These are phyloP conservation scores for Oxytropis ochrocephala DNA, from an alignment of 306 rosid species.

Conservation along the genomic window DNA sequence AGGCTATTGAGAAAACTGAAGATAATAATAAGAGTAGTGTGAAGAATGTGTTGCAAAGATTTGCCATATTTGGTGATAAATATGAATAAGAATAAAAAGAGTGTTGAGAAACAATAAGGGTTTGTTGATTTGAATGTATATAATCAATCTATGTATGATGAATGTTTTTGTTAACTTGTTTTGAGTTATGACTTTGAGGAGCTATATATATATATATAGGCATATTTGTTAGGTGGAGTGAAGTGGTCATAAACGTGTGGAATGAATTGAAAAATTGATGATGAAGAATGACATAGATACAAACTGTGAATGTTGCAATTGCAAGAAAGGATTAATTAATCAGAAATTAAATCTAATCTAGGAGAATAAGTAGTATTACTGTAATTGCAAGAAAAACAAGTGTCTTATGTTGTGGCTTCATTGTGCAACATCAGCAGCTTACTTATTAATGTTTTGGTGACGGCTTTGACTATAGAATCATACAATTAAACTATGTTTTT, in stretches of 20 bases:
- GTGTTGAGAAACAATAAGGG: too few relatives aligned
- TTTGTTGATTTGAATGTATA: too few relatives aligned
- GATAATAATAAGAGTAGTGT: too few relatives aligned
- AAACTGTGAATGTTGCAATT: slow-evolving; percentile 18
- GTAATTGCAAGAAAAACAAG: slow-evolving; percentile 6
- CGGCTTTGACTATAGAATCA: slow-evolving; percentile 11
- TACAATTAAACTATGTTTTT: too few relatives aligned
- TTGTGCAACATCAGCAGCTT: neutral
- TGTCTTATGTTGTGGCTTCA: neutral
- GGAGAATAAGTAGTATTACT: neutral
- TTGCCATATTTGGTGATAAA: too few relatives aligned
- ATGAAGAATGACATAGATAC: slow-evolving; percentile 23
- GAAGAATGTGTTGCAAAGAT: too few relatives aligned
- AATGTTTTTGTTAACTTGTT: neutral
- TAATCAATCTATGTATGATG: too few relatives aligned
- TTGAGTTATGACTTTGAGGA: neutral
- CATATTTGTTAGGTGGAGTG: slow-evolving; percentile 13
- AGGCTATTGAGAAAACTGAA: too few relatives aligned
- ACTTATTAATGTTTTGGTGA: neutral
- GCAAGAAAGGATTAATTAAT: slow-evolving; percentile 31
- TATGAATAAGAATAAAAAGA: too few relatives aligned
- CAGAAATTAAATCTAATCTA: neutral
- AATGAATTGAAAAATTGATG: too few relatives aligned
- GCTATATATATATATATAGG: slow-evolving; percentile 5
- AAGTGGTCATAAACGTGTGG: slow-evolving; percentile 21